Percentiles rank a stretch among this genome's conserved stretches.
Evolutionary conservation across 306 rosid genomes (phyloP).

Genomic region (Trifolium fragiferum): DNA sequence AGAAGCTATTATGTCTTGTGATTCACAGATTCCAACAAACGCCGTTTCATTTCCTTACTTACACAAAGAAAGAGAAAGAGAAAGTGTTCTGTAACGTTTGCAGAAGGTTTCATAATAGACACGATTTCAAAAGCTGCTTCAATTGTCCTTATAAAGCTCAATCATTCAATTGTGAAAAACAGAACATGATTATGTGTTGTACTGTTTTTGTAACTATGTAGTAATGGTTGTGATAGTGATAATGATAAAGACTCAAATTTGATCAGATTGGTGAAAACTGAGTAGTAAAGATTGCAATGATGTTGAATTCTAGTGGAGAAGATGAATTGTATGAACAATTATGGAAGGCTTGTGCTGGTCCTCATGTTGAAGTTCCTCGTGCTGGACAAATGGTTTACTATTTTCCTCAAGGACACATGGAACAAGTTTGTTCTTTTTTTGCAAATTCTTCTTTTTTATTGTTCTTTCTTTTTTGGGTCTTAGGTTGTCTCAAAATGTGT

Average conservation of each 20-base stretch:
- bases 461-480: background rate
- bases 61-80: background rate
- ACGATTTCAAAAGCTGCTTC: conserved; percentile 29
- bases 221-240: background rate
- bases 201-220: background rate
- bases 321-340: conserved; percentile 68
- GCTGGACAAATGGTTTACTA: conserved; percentile 63
- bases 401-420: conserved; percentile 97
- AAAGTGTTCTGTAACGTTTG: conserved; percentile 28
- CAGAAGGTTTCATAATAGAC: conserved; percentile 23
- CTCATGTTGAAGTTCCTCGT: conserved; percentile 75
- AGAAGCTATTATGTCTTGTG: conserved; percentile 1
- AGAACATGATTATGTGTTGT: background rate
- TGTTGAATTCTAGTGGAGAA: conserved; percentile 44
- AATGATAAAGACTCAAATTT: background rate
- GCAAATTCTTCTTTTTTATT: background rate
- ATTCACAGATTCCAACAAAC: conserved; percentile 35
- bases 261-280: conserved; percentile 5
- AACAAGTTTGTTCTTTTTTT: conserved; percentile 60
- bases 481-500: conserved; percentile 16
- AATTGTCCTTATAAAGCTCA: conserved; percentile 19
- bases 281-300: background rate
- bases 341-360: conserved; percentile 85
- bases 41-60: conserved; percentile 26
- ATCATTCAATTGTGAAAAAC: conserved; percentile 24